Percentiles rank a stretch among this genome's conserved stretches.
phyloP scores from a whole-genome alignment of 208 protist species.

The Acanthamoeba royreba region DNA sequence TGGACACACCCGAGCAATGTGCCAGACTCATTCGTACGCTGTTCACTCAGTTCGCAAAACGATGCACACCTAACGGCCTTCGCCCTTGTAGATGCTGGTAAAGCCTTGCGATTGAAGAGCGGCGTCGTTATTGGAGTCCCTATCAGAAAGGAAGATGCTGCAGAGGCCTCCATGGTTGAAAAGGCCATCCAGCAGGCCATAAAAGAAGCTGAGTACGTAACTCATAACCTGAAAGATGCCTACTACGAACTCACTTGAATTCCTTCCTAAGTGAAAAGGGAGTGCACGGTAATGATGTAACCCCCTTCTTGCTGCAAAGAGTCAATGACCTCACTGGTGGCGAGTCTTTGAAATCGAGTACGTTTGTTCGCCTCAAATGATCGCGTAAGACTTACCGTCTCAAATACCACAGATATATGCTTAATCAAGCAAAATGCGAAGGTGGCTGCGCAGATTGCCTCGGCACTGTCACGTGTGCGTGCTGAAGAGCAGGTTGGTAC shows the following conservation, averaged over 20 bases:
- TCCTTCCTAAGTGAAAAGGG: neutral
- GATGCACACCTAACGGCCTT: neutral
- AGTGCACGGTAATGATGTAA: slow-evolving; percentile 80
- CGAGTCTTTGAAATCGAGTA: slow-evolving; percentile 70
- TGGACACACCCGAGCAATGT: slow-evolving; percentile 33
- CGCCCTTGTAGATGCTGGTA: slow-evolving; percentile 8
- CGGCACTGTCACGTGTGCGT: neutral
- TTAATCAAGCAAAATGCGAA: slow-evolving; percentile 46
- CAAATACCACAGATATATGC: slow-evolving; percentile 16
- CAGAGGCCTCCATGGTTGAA: slow-evolving; percentile 45
- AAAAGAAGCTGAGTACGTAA: slow-evolving; percentile 55
- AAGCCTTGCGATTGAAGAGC: slow-evolving; percentile 53
- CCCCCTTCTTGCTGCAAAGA: slow-evolving; percentile 83
- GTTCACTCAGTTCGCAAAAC: neutral
- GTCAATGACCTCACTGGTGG: slow-evolving; percentile 80
- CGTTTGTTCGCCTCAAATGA: neutral
- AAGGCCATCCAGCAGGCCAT: slow-evolving; percentile 69
- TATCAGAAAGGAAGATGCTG: slow-evolving; percentile 66
- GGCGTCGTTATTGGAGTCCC: slow-evolving; percentile 77
- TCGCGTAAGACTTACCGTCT: neutral
- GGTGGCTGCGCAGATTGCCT: slow-evolving; percentile 29
- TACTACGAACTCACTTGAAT: neutral
- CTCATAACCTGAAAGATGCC: neutral
- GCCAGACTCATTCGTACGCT: slow-evolving; percentile 56
- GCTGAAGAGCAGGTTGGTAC: neutral